These are phyloP conservation scores for Kwoniella bestiolae DNA, from an alignment of 768 basidiomycete genomes.

Conservation along the genomic window DNA sequence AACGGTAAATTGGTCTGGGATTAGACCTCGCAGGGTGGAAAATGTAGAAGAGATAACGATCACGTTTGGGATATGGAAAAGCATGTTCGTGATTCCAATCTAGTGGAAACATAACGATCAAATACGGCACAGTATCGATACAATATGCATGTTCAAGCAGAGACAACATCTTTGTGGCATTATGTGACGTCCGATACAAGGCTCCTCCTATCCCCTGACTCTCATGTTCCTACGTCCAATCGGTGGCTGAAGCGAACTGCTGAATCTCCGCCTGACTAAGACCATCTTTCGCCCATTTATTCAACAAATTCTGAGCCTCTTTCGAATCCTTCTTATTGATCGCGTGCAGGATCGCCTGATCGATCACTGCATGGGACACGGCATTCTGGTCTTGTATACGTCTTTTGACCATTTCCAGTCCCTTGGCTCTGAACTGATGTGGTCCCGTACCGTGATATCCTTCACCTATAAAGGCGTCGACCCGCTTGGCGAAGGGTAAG, in stretches of 20 bases:
- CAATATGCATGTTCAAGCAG: too few species aligned
- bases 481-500: slow-evolving; percentile 7
- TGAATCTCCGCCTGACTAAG: slow-evolving; percentile 1
- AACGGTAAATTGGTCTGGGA: slow-evolving; percentile 54
- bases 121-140: too few species aligned
- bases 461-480: slow-evolving; percentile 4
- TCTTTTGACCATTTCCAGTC: not conserved
- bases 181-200: too few species aligned
- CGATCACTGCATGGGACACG: slow-evolving; percentile 3
- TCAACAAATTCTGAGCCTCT: slow-evolving; percentile 4
- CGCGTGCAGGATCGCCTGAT: slow-evolving; percentile 11
- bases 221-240: slow-evolving; percentile 7
- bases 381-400: not conserved
- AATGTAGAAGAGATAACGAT: not conserved
- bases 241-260: not conserved
- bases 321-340: slow-evolving; percentile 1
- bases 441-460: slow-evolving; percentile 17
- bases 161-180: too few species aligned
- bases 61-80: not conserved
- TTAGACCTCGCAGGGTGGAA: slow-evolving; percentile 6
- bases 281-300: not conserved
- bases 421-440: slow-evolving; percentile 2
- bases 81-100: not conserved
- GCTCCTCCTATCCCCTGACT: too few species aligned
- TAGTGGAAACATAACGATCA: not conserved